Conservation (phyloP, 371 early-diverging fungal genomes). For the Nematocida displodere region DNA sequence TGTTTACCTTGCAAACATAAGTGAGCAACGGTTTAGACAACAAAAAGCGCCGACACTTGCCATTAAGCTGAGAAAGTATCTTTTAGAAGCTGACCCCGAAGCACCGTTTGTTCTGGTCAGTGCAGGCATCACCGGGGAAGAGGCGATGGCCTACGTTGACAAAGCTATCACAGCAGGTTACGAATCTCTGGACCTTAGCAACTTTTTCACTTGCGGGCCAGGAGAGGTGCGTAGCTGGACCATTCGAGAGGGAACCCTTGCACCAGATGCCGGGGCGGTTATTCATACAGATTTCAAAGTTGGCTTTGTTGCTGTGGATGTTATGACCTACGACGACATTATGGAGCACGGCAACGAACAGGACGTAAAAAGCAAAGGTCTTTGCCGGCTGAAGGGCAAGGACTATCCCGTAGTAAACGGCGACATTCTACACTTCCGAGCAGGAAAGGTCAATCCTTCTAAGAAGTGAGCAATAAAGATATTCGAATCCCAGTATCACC, state of each 20-base stretch:
- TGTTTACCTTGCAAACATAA: constrained; percentile 86
- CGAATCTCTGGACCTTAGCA: constrained; percentile 75
- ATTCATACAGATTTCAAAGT: constrained; percentile 87
- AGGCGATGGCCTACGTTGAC: constrained; percentile 69
- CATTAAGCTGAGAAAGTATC: constrained; percentile 67
- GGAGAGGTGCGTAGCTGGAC: constrained; percentile 70
- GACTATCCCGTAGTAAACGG: constrained; percentile 88
- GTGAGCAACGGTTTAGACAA: constrained; percentile 75
- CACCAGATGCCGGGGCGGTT: constrained; percentile 89
- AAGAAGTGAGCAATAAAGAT: constrained; percentile 16
- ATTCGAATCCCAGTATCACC: too few relatives aligned
- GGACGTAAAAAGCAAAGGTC: constrained; percentile 84
- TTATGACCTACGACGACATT: constrained; percentile 78
- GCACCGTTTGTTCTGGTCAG: constrained; percentile 54
- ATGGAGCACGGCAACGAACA: constrained; percentile 72
- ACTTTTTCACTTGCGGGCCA: constrained; percentile 90
- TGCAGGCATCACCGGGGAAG: constrained; percentile 60
- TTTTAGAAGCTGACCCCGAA: constrained; percentile 53
- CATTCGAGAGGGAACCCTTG: constrained; percentile 73
- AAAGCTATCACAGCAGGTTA: constrained; percentile 86
- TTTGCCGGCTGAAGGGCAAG: constrained; percentile 83
- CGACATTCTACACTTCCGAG: constrained; percentile 68
- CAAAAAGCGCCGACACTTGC: constrained; percentile 70
- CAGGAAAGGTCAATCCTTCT: constrained; percentile 45
- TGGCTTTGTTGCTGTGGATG: constrained; percentile 92